Base-by-base conservation (phyloP, 257 asterid species). In the Nicotiana benthamiana region DNA sequence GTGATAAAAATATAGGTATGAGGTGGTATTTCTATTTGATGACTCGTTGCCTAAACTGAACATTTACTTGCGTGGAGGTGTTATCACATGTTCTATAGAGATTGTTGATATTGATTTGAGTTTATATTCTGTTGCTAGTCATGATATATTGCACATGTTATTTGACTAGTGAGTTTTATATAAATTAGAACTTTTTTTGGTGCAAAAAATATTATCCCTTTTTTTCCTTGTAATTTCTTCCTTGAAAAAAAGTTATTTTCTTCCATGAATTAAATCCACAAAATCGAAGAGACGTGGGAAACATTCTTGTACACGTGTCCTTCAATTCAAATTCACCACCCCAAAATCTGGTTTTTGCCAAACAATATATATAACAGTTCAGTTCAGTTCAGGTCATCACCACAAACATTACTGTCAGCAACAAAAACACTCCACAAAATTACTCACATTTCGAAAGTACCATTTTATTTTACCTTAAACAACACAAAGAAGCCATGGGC, bases 401-500 rank as follows among this genome's bases (percentile, higher is more conserved):
- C 30, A 18, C 18, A 12, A 67, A 67, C 18, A 67, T 67, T n/a
- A 18, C 75, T 67, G 54, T 24, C 18, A 60, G 2, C 12, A 22
- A 20, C 27, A 9, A 5, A 56, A 53, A n/a, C 8, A 20, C 6
- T 60, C 18, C 30, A 22, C 5, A 4, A 59, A 59, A 5, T 61
- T 61, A 16, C 18, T 67, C 30, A 34, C 48, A 4, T 27, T 62
- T 54, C 30, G 10, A 59, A 59, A 59, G 9, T 59, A 59, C 27
- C 64, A 59, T 20, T 20, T 4, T 20, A 59, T 20, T 59, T 11
- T 59, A 9, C 15, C 64, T 60, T 20, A 10, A 9, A 60, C 11
- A 12, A 60, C 30, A 65, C 75, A 65, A 65, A 65, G 52, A 32
- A 65, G 52, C 60, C 40, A 87, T 86, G 91, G 91, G 84, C 46